These are phyloP conservation scores for Plasmodium relictum DNA, from an alignment of 169 alveolate species.

Conservation along the genomic window DNA sequence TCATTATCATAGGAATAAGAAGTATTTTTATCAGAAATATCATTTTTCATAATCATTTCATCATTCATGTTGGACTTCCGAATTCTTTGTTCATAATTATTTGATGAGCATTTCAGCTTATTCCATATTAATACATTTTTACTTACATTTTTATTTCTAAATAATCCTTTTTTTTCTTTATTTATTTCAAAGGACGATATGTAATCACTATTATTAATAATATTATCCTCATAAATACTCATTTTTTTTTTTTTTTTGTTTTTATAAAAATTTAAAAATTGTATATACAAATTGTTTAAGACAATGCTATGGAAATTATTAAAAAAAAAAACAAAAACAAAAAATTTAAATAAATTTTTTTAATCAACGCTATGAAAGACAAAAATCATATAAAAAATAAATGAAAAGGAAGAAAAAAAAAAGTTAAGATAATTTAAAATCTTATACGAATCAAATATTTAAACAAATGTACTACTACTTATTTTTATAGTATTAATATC, in stretches of 20 bases:
- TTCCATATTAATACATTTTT: constrained; percentile 19
- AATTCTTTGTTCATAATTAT: neutral
- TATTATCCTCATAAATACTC: neutral
- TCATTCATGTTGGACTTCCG: too few species aligned
- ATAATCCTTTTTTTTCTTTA: neutral
- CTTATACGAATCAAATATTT: too few species aligned
- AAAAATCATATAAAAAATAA: too few species aligned
- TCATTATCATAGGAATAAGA: neutral
- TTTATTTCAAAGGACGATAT: neutral
- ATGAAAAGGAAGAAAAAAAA: too few species aligned
- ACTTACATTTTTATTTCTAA: neutral
- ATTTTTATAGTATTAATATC: too few species aligned
- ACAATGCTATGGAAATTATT: neutral
- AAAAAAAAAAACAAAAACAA: too few species aligned
- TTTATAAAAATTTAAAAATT: neutral
- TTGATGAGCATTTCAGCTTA: constrained; percentile 19
- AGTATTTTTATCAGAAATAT: neutral
- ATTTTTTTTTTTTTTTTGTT: neutral
- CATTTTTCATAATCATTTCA: neutral
- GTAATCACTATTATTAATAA: neutral
- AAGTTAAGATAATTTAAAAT: too few species aligned
- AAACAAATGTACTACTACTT: too few species aligned
- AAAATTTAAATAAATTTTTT: too few species aligned
- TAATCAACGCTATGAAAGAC: too few species aligned
- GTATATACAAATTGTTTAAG: neutral